Conservation (phyloP, 495 filamentous ascomycete species). For the Penicillium psychrofluorescens region DNA sequence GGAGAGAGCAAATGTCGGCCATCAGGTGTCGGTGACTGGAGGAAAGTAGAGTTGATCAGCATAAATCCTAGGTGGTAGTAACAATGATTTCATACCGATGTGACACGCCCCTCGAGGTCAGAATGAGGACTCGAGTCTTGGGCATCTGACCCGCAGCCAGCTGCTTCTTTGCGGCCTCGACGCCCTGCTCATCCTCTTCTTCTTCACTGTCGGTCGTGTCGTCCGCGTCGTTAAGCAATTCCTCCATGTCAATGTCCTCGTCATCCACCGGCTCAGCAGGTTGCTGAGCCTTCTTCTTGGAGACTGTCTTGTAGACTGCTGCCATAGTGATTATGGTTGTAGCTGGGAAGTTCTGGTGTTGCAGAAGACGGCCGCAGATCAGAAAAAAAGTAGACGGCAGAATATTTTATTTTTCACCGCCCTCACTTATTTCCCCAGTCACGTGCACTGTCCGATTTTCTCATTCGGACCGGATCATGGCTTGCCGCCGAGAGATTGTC, state of each 20-base stretch:
- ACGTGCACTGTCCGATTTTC: slow-evolving; percentile 10
- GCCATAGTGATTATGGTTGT: slow-evolving; percentile 56
- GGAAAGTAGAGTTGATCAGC: slow-evolving; percentile 8
- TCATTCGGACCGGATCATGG: too few species aligned
- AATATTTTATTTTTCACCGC: slow-evolving; percentile 35
- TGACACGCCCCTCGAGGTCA: slow-evolving; percentile 84
- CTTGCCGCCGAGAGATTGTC: neutral
- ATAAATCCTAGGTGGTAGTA: neutral
- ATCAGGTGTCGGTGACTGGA: slow-evolving; percentile 84
- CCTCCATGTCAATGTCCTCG: slow-evolving; percentile 35
- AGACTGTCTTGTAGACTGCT: slow-evolving; percentile 87
- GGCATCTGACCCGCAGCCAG: slow-evolving; percentile 37
- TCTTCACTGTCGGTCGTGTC: slow-evolving; percentile 44
- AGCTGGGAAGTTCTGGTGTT: too few species aligned
- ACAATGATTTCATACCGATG: slow-evolving; percentile 54
- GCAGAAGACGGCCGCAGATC: neutral
- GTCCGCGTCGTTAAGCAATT: slow-evolving; percentile 31
- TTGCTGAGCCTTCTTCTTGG: slow-evolving; percentile 48
- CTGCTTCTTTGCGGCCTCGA: slow-evolving; percentile 31
- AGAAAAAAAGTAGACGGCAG: slow-evolving; percentile 31
- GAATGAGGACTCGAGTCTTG: slow-evolving; percentile 72
- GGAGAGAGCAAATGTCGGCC: slow-evolving; percentile 77
- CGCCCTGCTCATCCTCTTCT: slow-evolving; percentile 24
- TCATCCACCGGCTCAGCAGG: slow-evolving; percentile 26
- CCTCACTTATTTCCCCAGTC: slow-evolving; percentile 5